Evolutionary conservation across 768 basidiomycete species (phyloP).

Genomic region (Auriscalpium vulgare): DNA sequence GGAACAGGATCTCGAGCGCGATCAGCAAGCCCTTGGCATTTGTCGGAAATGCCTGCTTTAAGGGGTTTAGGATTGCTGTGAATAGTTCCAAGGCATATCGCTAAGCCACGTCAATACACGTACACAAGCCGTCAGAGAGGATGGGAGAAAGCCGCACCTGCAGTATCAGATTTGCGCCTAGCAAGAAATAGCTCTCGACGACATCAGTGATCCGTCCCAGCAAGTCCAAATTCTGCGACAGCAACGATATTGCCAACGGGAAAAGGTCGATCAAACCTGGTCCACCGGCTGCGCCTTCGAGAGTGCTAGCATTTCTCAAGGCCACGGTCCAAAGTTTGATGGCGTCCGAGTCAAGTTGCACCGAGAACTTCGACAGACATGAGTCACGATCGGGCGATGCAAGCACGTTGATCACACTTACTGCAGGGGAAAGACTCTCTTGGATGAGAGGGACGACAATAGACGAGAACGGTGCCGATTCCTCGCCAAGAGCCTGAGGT

Average conservation of each 20-base stretch:
- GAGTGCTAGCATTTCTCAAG: conserved; percentile 51
- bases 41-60: conserved; percentile 39
- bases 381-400: conserved; percentile 1
- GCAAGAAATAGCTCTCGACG: conserved; percentile 72
- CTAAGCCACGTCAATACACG: conserved; percentile 27
- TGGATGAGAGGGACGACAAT: conserved; percentile 59
- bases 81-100: conserved; percentile 49
- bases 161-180: conserved; percentile 54
- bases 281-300: conserved; percentile 39
- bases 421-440: conserved; percentile 49
- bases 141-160: conserved; percentile 39
- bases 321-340: conserved; percentile 68
- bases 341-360: conserved; percentile 73
- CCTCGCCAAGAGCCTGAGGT: conserved; percentile 54
- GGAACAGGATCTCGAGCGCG: conserved; percentile 50
- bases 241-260: conserved; percentile 49
- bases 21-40: conserved; percentile 63
- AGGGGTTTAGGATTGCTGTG: conserved; percentile 42
- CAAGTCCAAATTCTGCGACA: conserved; percentile 65
- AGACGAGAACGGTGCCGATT: conserved; percentile 44
- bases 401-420: conserved; percentile 25
- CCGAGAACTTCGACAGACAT: conserved; percentile 36
- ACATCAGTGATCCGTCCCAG: conserved; percentile 60
- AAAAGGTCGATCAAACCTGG: conserved; percentile 57
- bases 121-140: not conserved